Percentiles rank a stretch among this genome's conserved stretches.
Evolutionary conservation across 106 monocot species (phyloP).

Genomic region (Allium fistulosum): DNA sequence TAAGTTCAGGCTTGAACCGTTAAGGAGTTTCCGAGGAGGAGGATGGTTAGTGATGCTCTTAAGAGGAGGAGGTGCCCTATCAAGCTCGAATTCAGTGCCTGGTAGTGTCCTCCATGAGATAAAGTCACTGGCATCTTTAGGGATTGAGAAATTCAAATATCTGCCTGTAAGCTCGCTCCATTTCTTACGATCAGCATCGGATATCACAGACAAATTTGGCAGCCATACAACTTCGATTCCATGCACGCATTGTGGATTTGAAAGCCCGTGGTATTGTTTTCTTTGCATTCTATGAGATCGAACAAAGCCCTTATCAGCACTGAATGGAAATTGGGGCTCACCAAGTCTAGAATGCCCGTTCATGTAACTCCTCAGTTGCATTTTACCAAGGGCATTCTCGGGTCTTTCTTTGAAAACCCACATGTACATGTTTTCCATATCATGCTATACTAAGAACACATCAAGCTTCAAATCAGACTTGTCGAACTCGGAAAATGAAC

Average conservation of each 20-base stretch:
- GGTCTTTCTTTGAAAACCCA: conserved; percentile 56
- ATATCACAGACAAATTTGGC: conserved; percentile 31
- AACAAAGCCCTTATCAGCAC: conserved; percentile 45
- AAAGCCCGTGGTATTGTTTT: conserved; percentile 58
- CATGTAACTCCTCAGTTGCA: conserved; percentile 60
- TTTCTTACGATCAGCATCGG: conserved; percentile 40
- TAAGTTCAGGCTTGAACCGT: conserved; percentile 41
- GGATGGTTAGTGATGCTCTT: conserved; percentile 11
- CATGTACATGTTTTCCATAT: conserved; percentile 72
- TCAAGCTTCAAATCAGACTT: conserved; percentile 42
- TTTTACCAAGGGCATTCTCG: conserved; percentile 47
- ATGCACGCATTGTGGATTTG: conserved; percentile 57
- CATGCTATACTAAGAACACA: conserved; percentile 50
- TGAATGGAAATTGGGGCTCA: conserved; percentile 55
- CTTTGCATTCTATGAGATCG: conserved; percentile 55
- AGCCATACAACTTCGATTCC: conserved; percentile 43
- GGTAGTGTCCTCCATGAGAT: conserved; percentile 49
- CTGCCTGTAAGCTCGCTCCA: conserved; percentile 50
- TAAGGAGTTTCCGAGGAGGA: conserved; percentile 30
- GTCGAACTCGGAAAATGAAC: conserved; percentile 30
- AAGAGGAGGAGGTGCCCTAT: conserved; percentile 22
- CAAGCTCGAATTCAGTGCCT: conserved; percentile 43
- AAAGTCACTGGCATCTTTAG: conserved; percentile 48
- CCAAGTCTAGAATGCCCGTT: conserved; percentile 50
- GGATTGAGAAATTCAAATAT: conserved; percentile 42